Percentiles rank a stretch among this genome's conserved stretches.
Evolutionary conservation across 202 grass and related monocot species (phyloP).

Genomic region (Saccharum hybrid): DNA sequence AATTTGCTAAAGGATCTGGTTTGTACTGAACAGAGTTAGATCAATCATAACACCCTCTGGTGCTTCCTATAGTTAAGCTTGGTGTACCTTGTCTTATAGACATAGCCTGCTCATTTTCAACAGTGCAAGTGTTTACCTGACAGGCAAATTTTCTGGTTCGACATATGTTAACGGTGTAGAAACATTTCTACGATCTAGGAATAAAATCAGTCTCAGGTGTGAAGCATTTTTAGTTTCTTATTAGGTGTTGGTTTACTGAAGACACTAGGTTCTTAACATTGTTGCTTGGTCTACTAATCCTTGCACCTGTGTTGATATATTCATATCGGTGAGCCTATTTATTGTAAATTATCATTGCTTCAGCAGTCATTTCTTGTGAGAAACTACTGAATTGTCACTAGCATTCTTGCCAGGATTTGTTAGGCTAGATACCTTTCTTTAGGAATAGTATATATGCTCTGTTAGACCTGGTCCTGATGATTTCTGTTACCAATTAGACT

Average conservation of each 20-base stretch:
- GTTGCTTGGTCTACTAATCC: slow-evolving; percentile 8
- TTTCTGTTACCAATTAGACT: neutral
- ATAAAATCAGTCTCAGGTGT: neutral
- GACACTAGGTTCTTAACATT: neutral
- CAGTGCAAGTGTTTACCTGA: neutral
- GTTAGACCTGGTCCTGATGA: neutral
- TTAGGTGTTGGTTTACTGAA: neutral
- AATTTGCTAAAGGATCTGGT: neutral
- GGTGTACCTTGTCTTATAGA: too few species aligned
- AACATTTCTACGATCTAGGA: neutral
- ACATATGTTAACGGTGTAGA: neutral
- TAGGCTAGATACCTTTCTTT: neutral
- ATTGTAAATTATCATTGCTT: slow-evolving; percentile 14
- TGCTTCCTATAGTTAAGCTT: slow-evolving; percentile 21
- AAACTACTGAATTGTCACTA: neutral
- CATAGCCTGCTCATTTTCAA: neutral
- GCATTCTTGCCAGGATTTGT: slow-evolving; percentile 11
- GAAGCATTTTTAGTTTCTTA: neutral
- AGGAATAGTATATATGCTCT: slow-evolving; percentile 7
- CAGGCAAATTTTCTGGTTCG: neutral
- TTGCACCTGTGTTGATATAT: neutral
- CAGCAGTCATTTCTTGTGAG: slow-evolving; percentile 21
- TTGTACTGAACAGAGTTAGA: slow-evolving; percentile 14
- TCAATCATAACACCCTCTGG: neutral
- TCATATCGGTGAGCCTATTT: neutral